Evolutionary conservation across 768 basidiomycete genomes (phyloP).

Genomic region (Amanita molliuscula): DNA sequence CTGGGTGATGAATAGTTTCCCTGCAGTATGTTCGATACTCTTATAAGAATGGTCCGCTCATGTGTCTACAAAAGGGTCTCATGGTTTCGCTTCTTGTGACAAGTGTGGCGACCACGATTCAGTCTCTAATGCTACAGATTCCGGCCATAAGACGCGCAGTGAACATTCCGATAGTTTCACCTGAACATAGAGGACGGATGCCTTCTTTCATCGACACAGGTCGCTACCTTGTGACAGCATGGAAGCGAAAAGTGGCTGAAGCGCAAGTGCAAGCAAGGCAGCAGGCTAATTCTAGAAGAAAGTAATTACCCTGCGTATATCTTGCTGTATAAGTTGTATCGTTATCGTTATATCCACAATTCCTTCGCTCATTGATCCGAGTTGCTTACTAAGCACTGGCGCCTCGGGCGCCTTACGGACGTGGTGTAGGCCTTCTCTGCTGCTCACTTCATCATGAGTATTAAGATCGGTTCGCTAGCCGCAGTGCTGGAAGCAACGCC

Average conservation of each 20-base stretch:
- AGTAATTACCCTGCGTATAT: conserved; percentile 5
- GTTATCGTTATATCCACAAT: neutral
- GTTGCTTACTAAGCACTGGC: neutral
- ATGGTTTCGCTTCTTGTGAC: conserved; percentile 32
- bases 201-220: conserved; percentile 19
- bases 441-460: conserved; percentile 19
- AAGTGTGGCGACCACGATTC: conserved; percentile 32
- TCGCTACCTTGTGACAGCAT: conserved; percentile 14
- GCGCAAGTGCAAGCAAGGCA: conserved; percentile 10
- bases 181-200: conserved; percentile 17
- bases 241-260: conserved; percentile 15
- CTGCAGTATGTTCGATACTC: conserved; percentile 42
- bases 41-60: neutral
- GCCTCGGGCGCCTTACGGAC: neutral
- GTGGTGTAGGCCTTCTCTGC: conserved; percentile 14
- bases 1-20: conserved; percentile 43
- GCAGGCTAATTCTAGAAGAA: conserved; percentile 11
- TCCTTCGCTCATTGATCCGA: neutral
- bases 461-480: conserved; percentile 25
- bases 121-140: conserved; percentile 36
- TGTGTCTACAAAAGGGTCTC: conserved; percentile 22
- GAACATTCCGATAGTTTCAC: conserved; percentile 25
- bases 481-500: conserved; percentile 19
- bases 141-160: conserved; percentile 29
- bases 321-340: neutral